Conservation (phyloP, 441 rosid species). For the Cnidoscolus chayamansa region DNA sequence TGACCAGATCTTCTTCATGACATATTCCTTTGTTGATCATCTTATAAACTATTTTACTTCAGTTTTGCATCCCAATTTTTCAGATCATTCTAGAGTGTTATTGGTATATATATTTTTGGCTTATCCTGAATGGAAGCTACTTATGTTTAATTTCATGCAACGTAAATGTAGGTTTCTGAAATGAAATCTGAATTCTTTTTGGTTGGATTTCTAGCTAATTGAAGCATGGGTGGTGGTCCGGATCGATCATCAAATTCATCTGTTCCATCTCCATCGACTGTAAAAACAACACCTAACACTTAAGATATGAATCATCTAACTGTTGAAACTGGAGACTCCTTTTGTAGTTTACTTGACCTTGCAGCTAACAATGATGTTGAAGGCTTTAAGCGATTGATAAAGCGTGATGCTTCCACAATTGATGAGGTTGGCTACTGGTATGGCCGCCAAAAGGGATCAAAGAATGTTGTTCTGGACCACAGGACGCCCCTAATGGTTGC, state of each 20-base stretch:
- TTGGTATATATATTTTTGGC: background rate
- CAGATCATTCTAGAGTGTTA: background rate
- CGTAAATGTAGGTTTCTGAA: background rate
- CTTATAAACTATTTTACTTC: background rate
- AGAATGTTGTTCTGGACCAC: conserved; percentile 46
- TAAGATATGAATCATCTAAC: conserved; percentile 31
- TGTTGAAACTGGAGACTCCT: conserved; percentile 35
- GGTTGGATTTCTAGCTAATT: conserved; percentile 18
- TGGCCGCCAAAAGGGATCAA: conserved; percentile 40
- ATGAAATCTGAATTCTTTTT: background rate
- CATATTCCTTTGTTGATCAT: background rate
- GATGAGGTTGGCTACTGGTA: conserved; percentile 47
- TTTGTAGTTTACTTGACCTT: conserved; percentile 45
- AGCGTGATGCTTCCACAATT: conserved; percentile 28
- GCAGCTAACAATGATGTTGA: conserved; percentile 49
- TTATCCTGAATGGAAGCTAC: background rate
- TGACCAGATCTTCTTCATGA: background rate
- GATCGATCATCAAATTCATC: conserved; percentile 26
- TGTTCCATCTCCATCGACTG: conserved; percentile 15
- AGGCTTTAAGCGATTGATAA: conserved; percentile 30
- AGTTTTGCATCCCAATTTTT: background rate
- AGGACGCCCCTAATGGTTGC: conserved; percentile 82
- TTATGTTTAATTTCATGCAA: too few species aligned
- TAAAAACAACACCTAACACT: conserved; percentile 2
- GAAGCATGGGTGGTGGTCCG: conserved; percentile 34